Evolutionary conservation across 306 rosid species (phyloP).

Genomic region (Geum urbanum): DNA sequence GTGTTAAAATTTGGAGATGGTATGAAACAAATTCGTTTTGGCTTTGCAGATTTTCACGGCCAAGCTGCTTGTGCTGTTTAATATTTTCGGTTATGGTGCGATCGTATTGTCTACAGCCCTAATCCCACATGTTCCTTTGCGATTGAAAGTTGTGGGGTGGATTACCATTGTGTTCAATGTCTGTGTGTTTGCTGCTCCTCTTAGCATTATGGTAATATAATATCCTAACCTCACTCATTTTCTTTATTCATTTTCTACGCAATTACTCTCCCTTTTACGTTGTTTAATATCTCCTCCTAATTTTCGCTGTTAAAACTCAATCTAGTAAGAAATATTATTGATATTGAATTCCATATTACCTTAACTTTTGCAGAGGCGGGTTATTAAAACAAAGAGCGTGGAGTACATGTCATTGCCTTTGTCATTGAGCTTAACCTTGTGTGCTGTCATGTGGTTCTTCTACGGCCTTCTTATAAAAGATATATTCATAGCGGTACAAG

Average conservation of each 20-base stretch:
- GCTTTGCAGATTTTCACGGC: constrained; percentile 25
- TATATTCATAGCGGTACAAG: constrained; percentile 31
- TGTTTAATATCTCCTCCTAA: not conserved
- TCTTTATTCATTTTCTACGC: not conserved
- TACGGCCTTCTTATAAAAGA: constrained; percentile 37
- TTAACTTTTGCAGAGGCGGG: not conserved
- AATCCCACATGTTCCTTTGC: not conserved
- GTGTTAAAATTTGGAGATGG: too few relatives aligned
- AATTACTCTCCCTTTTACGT: not conserved
- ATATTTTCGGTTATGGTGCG: constrained; percentile 18
- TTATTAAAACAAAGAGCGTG: constrained; percentile 31
- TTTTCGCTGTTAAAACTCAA: not conserved
- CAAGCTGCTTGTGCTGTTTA: constrained; percentile 28
- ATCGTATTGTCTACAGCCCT: constrained; percentile 18
- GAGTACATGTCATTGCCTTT: constrained; percentile 38
- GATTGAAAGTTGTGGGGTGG: constrained; percentile 33
- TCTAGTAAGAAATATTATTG: not conserved
- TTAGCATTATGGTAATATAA: constrained; percentile 32
- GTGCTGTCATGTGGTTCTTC: constrained; percentile 37
- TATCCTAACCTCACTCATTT: too few relatives aligned
- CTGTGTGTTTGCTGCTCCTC: constrained; percentile 44
- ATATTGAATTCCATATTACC: not conserved
- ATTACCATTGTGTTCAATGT: constrained; percentile 31
- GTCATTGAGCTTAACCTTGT: constrained; percentile 31
- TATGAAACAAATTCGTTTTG: not conserved